Conservation (phyloP, 1,284 basidiomycete genomes). For the Fomitopsis palustris region DNA sequence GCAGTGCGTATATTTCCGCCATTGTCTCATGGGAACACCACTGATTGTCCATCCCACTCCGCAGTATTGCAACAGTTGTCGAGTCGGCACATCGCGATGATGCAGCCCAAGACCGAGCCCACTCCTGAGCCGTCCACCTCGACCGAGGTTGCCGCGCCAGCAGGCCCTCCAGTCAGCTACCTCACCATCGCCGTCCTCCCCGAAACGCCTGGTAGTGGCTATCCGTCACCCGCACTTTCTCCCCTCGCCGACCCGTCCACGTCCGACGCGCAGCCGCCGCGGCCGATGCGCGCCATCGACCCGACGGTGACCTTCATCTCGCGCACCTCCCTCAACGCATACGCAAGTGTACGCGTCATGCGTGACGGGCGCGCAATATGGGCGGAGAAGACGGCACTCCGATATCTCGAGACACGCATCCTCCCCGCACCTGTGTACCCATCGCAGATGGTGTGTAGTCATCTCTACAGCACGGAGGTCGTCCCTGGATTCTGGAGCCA, state of each 20-base stretch:
- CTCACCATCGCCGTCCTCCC: slow-evolving; percentile 26
- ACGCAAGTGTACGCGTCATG: slow-evolving; percentile 47
- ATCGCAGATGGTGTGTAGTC: slow-evolving; percentile 29
- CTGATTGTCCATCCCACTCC: neutral
- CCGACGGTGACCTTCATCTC: slow-evolving; percentile 62
- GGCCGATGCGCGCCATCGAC: slow-evolving; percentile 58
- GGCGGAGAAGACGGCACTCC: slow-evolving; percentile 47
- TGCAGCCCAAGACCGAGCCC: slow-evolving; percentile 16
- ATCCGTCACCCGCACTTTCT: slow-evolving; percentile 1
- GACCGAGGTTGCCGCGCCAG: slow-evolving; percentile 7
- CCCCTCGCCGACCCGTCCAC: slow-evolving; percentile 15
- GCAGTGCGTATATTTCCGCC: slow-evolving; percentile 35
- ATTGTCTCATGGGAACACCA: neutral
- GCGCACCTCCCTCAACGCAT: slow-evolving; percentile 41
- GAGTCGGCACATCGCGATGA: slow-evolving; percentile 27
- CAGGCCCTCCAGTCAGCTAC: slow-evolving; percentile 18
- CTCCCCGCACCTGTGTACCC: slow-evolving; percentile 29
- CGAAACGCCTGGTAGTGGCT: slow-evolving; percentile 19
- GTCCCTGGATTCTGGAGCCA: slow-evolving; percentile 60
- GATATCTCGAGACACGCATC: slow-evolving; percentile 24
- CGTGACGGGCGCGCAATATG: slow-evolving; percentile 40
- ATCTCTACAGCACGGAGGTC: slow-evolving; percentile 56
- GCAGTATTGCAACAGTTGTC: slow-evolving; percentile 32
- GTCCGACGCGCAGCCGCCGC: slow-evolving; percentile 30
- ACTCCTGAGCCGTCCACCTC: slow-evolving; percentile 21